Conservation (phyloP, 441 rosid genomes). For the Codiaeum variegatum region DNA sequence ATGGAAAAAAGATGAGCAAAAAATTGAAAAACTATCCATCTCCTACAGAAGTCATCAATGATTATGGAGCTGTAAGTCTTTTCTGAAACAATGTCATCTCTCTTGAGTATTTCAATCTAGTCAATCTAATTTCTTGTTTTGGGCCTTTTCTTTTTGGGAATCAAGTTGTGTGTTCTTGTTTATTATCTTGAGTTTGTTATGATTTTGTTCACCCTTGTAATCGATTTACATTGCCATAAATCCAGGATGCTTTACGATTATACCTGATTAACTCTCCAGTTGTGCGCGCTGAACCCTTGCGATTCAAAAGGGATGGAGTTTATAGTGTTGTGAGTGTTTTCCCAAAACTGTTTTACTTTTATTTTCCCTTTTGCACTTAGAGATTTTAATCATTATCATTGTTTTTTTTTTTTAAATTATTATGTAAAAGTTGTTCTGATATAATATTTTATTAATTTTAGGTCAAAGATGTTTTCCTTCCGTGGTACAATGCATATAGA, state of each 20-base stretch:
- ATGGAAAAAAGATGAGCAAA: conserved; percentile 98
- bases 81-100: not conserved
- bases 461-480: conserved; percentile 99
- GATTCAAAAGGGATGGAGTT: conserved; percentile 91
- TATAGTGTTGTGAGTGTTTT: conserved; percentile 79
- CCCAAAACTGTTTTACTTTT: not conserved
- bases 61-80: conserved; percentile 89
- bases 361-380: conserved; percentile 16
- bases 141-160: not conserved
- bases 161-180: not conserved
- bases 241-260: conserved; percentile 93
- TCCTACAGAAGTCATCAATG: conserved; percentile 80
- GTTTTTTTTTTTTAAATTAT: not conserved
- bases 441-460: conserved; percentile 27
- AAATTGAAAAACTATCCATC: conserved; percentile 85
- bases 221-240: conserved; percentile 7
- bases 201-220: conserved; percentile 8
- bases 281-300: conserved; percentile 90
- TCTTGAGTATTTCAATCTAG: not conserved
- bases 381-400: not conserved
- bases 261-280: conserved; percentile 97
- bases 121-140: not conserved
- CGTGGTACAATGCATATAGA: conserved; percentile 99
- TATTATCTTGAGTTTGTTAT: conserved; percentile 9
- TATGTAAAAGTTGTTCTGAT: conserved; percentile 10